Base-by-base conservation (phyloP, 1,139 yeast species). In the Meyerozyma sp. region DNA sequence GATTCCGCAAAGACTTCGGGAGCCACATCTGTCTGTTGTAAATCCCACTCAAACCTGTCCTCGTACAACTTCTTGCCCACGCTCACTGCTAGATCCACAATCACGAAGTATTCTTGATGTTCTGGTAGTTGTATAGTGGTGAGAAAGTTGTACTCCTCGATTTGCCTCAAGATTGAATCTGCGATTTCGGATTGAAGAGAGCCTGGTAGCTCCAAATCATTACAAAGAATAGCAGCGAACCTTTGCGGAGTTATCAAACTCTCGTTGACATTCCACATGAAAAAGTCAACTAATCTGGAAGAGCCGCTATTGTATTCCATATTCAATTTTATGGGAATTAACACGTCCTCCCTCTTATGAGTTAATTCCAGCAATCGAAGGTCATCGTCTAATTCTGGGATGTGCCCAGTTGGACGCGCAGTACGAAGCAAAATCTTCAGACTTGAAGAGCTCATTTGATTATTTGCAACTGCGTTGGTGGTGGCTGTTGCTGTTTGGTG, bases 31-130 rank as follows among this genome's bases (percentile, higher is more conserved):
- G 74, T 70, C 50, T 82, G 81, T 26, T 67, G 72, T 47, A 93
- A 69, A 58, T 93, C 95, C 98, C 98, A 93, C 62, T 93, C 98
- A 52, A 93, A 84, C 58, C 87, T 85, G 65, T 93, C 99, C 55
- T 91, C 96, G 56, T 84, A 89, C 40, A 91, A 73, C 55, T 83
- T 84, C 57, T 87, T 87, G 54, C 90, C 90, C 49, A 93, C 70
- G 59, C 85, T 89, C 36, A 94, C 90, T 11, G 94, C 83, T 42
- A 93, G 65, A 51, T 89, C 88, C 36, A 93, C 77, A 6, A 93
- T 76, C 5, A 88, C 95, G 54, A 86, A 94, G 49, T 79, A 79
- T 32, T 81, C 84, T n/a, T 60, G 64, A 9, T 87, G 85, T 5
- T 82, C 66, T 23, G 83, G 81, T 23, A 85, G 73, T 36, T 82